Evolutionary conservation across 176 grass and related monocot species (phyloP).

Genomic region (Tillandsia fasciculata): DNA sequence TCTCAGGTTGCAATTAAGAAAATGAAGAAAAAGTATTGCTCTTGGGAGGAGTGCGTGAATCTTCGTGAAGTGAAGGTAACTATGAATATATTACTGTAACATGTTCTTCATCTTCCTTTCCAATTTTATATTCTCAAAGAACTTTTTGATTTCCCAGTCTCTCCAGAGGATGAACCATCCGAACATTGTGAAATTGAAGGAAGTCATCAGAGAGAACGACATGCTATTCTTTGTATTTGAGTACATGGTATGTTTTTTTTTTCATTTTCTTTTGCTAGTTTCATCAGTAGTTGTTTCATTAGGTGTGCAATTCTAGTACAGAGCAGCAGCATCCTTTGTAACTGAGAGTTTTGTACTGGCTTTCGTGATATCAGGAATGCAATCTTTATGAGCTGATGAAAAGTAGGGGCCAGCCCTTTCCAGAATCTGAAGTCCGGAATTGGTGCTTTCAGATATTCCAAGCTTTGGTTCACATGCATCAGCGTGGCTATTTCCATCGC

Average conservation of each 20-base stretch:
- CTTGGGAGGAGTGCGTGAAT: constrained; percentile 97
- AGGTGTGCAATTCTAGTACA: background rate
- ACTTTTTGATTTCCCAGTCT: constrained; percentile 40
- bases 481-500: constrained; percentile 94
- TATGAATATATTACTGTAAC: constrained; percentile 9
- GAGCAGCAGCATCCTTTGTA: background rate
- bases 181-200: constrained; percentile 97
- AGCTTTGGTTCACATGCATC: constrained; percentile 94
- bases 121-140: constrained; percentile 4
- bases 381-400: constrained; percentile 99
- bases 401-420: constrained; percentile 66
- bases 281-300: constrained; percentile 7
- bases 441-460: constrained; percentile 99
- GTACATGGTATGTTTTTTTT: constrained; percentile 69
- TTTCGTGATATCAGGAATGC: constrained; percentile 49
- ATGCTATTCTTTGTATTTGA: constrained; percentile 91
- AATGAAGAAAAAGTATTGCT: constrained; percentile 98
- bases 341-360: background rate
- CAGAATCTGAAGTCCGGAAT: constrained; percentile 69
- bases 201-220: constrained; percentile 96
- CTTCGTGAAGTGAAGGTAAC: constrained; percentile 99
- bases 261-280: background rate
- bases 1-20: constrained; percentile 90
- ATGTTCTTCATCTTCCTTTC: constrained; percentile 7
- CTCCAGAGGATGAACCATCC: constrained; percentile 93